Base-by-base conservation (phyloP, 257 asterid species). In the Catharanthus roseus region DNA sequence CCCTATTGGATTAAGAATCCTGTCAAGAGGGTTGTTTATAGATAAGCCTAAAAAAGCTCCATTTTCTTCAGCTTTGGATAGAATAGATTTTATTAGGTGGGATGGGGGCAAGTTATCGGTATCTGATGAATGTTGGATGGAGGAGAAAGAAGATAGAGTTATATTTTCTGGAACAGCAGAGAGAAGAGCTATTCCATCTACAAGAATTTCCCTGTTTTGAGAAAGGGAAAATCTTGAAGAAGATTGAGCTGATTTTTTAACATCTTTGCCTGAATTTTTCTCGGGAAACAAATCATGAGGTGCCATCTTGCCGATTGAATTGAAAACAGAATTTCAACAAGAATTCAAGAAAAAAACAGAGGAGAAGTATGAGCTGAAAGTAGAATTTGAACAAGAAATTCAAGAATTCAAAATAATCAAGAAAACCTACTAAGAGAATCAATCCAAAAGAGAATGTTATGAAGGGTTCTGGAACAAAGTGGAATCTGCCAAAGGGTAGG, bases 1-100 rank as follows among this genome's bases (percentile, higher is more conserved):
- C 11, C 98, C 97, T 6, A 88, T 69, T 0, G 97, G 82, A 23
- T 8, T 53, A 3, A 53, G 4, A 8, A 53, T n/a, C 60, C 31
- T 53, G 31, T 53, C 60, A n/a, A 23, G 31, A 23, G 60, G 31
- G 9, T 53, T 51, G 26, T 4, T 19, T 2, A 51, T 26, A 19
- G 57, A 51, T 21, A 51, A 21, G 57, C 26, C 57, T 21, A 51
- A 6, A 51, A 51, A 51, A 5, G 57, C 57, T 51, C 26, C 57
- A 51, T 51, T 18, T 49, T 51, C 26, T 49, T 51, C 26, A 51
- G 57, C 57, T 51, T 51, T 51, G 57, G 57, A 51, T 0, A 19
- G 57, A 51, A 51, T 26, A 51, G 57, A 51, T 51, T 45, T 51
- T 21, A 51, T 2, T 51, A 51, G 6, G 26, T 51, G 57, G 21